A percentile compares a stretch with the other conserved stretches of the same genome.
Evolutionary conservation across 2,329 filamentous ascomycete genomes (phyloP).

Genomic region (Xylariales sp.): DNA sequence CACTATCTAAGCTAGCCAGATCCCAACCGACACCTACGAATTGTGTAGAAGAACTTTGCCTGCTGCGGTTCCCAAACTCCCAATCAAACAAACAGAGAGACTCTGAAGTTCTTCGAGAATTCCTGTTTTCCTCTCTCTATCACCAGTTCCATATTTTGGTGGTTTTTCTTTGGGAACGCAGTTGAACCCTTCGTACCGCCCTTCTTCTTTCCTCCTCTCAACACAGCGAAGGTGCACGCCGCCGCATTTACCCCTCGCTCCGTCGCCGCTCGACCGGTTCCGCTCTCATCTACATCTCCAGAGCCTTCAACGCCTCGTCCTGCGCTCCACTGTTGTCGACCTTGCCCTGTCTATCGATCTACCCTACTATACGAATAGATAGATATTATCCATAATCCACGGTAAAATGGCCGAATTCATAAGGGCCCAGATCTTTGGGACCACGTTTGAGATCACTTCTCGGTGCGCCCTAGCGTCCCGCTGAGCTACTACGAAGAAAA

Average conservation of each 20-base stretch:
- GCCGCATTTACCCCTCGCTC: conserved; percentile 34
- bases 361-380: conserved; percentile 10
- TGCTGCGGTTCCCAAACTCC: conserved; percentile 18
- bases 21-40: conserved; percentile 24
- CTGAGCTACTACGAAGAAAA: conserved; percentile 3
- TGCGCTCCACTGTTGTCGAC: conserved; percentile 10
- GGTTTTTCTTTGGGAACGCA: conserved; percentile 15
- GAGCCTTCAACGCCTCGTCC: conserved; percentile 14
- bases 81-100: conserved; percentile 18
- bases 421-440: conserved; percentile 98
- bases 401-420: conserved; percentile 97
- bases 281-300: conserved; percentile 12
- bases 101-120: conserved; percentile 15
- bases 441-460: conserved; percentile 99
- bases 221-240: conserved; percentile 5
- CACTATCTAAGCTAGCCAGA: conserved; percentile 28
- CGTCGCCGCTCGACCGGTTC: conserved; percentile 25
- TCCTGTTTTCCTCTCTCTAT: conserved; percentile 24
- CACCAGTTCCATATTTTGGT: conserved; percentile 17
- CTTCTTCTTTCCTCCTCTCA: background rate
- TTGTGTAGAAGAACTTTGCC: conserved; percentile 26
- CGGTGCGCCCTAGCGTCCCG: conserved; percentile 67
- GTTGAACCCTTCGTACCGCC: background rate
- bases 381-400: conserved; percentile 32
- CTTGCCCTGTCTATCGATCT: conserved; percentile 19